Conservation (phyloP, 2,329 filamentous ascomycete species). For the Myriosclerotinia scirpicola region DNA sequence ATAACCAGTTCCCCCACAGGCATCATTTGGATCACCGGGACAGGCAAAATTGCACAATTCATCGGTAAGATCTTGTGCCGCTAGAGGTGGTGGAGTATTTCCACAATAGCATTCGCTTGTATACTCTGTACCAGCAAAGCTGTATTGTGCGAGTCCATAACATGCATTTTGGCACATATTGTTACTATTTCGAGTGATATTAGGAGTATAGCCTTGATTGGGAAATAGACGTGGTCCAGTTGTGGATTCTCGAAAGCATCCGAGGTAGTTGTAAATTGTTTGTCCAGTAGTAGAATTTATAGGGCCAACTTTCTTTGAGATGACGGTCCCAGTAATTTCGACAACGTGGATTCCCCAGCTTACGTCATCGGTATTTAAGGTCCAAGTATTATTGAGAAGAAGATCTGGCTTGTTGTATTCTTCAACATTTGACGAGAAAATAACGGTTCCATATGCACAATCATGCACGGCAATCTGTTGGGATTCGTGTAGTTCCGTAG, state of each 20-base stretch:
- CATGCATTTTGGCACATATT: slow-evolving; percentile 42
- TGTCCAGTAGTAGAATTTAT: slow-evolving; percentile 23
- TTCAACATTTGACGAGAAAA: slow-evolving; percentile 34
- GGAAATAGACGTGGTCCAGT: slow-evolving; percentile 38
- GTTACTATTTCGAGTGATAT: slow-evolving; percentile 33
- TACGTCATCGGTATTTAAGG: slow-evolving; percentile 43
- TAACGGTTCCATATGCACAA: slow-evolving; percentile 38
- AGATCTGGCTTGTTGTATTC: slow-evolving; percentile 34
- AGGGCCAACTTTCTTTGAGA: slow-evolving; percentile 21
- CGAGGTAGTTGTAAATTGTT: slow-evolving; percentile 38
- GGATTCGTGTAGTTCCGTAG: slow-evolving; percentile 37
- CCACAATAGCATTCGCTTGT: slow-evolving; percentile 40
- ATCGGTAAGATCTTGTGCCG: slow-evolving; percentile 29
- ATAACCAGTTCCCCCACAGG: slow-evolving; percentile 29
- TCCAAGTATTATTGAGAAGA: slow-evolving; percentile 39
- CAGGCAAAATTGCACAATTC: slow-evolving; percentile 31
- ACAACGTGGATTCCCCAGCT: slow-evolving; percentile 42
- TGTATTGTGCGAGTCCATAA: slow-evolving; percentile 31
- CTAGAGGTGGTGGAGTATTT: slow-evolving; percentile 36
- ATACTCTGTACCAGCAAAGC: slow-evolving; percentile 41
- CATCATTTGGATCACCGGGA: slow-evolving; percentile 22
- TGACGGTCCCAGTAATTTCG: slow-evolving; percentile 31
- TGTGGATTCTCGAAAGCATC: slow-evolving; percentile 40
- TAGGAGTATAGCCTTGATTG: slow-evolving; percentile 33
- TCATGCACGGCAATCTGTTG: slow-evolving; percentile 35